Percentiles rank a stretch among this genome's conserved stretches.
Evolutionary conservation across 495 filamentous ascomycete genomes (phyloP).

Genomic region (Hypoxylon cercidicola): DNA sequence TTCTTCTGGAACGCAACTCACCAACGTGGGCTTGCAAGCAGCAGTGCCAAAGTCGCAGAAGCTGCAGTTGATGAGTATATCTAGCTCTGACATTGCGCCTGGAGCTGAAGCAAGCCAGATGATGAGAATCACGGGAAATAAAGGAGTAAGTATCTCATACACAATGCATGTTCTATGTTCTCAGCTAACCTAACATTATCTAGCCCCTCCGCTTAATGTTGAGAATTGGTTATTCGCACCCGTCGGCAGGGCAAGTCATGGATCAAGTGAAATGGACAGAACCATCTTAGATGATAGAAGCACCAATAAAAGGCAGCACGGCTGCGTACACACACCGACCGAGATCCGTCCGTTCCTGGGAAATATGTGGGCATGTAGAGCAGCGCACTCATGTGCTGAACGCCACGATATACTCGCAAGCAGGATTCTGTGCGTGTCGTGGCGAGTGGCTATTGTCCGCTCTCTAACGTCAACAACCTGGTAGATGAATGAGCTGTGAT

Average conservation of each 20-base stretch:
- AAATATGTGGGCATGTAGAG: slow-evolving; percentile 9
- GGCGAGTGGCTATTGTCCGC: too few relatives aligned
- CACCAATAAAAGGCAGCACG: slow-evolving; percentile 24
- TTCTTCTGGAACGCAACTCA: slow-evolving; percentile 70
- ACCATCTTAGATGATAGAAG: slow-evolving; percentile 58
- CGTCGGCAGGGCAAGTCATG: slow-evolving; percentile 72
- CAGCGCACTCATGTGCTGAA: background rate
- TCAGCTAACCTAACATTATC: slow-evolving; percentile 41
- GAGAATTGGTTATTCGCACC: slow-evolving; percentile 81
- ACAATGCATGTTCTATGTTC: slow-evolving; percentile 22
- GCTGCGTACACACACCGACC: background rate
- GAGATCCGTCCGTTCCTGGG: slow-evolving; percentile 6
- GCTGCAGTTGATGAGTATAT: slow-evolving; percentile 88
- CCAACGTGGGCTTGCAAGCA: slow-evolving; percentile 83
- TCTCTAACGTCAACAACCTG: too few relatives aligned
- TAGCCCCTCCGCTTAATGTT: slow-evolving; percentile 79
- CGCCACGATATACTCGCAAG: background rate
- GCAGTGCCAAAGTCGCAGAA: slow-evolving; percentile 97
- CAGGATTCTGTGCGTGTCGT: background rate
- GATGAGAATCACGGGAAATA: slow-evolving; percentile 84
- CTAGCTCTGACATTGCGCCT: slow-evolving; percentile 74
- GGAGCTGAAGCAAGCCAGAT: slow-evolving; percentile 86
- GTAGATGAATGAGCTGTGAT: too few relatives aligned
- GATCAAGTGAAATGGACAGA: slow-evolving; percentile 98
- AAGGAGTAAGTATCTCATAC: slow-evolving; percentile 75